Conservation (phyloP, 495 filamentous ascomycete genomes). For the Penicillium maclennaniae region DNA sequence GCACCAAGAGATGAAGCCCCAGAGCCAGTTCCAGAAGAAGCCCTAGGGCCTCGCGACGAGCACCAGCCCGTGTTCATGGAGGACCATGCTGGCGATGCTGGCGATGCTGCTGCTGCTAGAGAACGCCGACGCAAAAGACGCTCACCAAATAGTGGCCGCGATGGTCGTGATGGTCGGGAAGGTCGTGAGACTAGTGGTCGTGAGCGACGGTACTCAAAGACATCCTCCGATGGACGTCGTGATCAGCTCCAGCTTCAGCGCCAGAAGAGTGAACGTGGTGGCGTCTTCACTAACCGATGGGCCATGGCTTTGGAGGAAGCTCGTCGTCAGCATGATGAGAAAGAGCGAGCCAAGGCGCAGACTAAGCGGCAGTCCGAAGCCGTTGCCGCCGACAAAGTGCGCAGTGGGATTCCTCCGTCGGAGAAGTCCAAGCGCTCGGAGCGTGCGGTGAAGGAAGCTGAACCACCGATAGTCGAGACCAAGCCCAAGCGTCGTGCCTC, state of each 20-base stretch:
- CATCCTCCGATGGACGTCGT: conserved; percentile 35
- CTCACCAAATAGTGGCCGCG: conserved; percentile 15
- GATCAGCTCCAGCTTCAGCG: conserved; percentile 24
- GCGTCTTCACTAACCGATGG: conserved; percentile 38
- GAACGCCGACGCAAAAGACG: conserved; percentile 32
- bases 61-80: conserved; percentile 12
- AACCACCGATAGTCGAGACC: conserved; percentile 10
- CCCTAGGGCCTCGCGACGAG: conserved; percentile 8
- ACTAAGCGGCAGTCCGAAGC: conserved; percentile 14
- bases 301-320: conserved; percentile 39
- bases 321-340: conserved; percentile 37
- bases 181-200: neutral
- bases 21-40: conserved; percentile 16
- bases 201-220: conserved; percentile 36
- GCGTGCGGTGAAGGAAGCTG: conserved; percentile 20
- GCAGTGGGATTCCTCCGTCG: conserved; percentile 11
- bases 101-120: conserved; percentile 5
- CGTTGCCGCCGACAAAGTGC: conserved; percentile 20
- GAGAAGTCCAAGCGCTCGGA: conserved; percentile 17
- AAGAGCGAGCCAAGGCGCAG: conserved; percentile 21
- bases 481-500: conserved; percentile 28
- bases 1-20: conserved; percentile 1
- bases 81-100: conserved; percentile 11
- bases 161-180: neutral
- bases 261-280: conserved; percentile 35